These are phyloP conservation scores for Chlamydomonas sp. DNA, from an alignment of 139 green algal species.

Conservation along the genomic window DNA sequence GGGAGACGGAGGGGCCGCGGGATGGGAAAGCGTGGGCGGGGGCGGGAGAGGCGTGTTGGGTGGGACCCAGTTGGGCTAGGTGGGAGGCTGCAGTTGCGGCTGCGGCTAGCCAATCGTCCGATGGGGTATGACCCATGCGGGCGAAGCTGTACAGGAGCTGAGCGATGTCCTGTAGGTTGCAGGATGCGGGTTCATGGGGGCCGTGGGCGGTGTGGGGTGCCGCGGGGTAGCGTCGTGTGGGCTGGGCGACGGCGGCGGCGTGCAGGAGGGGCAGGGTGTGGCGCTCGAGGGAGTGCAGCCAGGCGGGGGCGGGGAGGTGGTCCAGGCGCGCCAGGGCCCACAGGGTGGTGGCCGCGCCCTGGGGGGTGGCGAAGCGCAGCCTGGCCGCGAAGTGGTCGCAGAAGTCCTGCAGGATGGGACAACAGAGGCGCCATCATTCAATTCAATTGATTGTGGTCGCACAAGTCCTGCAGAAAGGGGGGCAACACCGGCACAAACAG, in stretches of 20 bases:
- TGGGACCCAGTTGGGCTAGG: not conserved
- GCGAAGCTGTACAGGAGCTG: not conserved
- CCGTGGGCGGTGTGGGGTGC: not conserved
- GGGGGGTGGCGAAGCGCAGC: not conserved
- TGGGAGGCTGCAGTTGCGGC: not conserved
- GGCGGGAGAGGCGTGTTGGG: not conserved
- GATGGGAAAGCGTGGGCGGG: not conserved
- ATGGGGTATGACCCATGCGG: not conserved
- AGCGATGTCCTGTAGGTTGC: not conserved
- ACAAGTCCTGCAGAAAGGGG: not conserved
- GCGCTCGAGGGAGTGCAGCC: not conserved
- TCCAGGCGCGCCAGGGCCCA: not conserved
- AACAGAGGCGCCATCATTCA: not conserved
- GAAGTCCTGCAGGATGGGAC: not conserved
- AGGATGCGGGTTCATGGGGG: not conserved
- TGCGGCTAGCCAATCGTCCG: not conserved
- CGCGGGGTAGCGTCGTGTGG: not conserved
- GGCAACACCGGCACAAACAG: not conserved
- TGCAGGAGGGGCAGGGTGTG: not conserved
- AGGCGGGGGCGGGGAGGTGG: not conserved
- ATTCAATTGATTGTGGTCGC: not conserved
- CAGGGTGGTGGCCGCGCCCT: slow-evolving; percentile 9
- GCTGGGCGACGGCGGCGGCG: not conserved
- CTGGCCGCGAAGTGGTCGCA: not conserved
- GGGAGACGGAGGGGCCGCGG: not conserved